Base-by-base conservation (phyloP, 2,329 filamentous ascomycete species). In the Grosmannia serpens region DNA sequence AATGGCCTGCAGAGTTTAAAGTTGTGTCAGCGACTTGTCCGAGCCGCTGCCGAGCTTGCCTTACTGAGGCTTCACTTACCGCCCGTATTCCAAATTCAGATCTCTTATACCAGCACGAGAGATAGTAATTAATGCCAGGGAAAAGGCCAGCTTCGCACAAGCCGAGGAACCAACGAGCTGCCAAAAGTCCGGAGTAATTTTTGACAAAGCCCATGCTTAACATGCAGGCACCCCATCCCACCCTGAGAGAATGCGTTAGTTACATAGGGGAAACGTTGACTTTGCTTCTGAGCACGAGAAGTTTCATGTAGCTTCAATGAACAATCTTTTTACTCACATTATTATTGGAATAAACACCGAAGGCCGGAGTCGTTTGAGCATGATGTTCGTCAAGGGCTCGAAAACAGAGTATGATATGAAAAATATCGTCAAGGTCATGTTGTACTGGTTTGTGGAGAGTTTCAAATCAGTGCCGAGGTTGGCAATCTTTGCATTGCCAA, bases 321-420 rank as follows among this genome's bases (percentile, higher is more conserved):
- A 10, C 31, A 33, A 6, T 6, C 31, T 7, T n/a, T 22, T 1
- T 4, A 80, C 76, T 64, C 81, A 78, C 86, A 96, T 95, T 67
- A 95, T 95, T 35, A 80, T 74, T 2, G 90, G 87, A 58, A 95
- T 83, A 68, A 95, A 96, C 57, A 91, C 73, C 46, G 86, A 89
- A 0, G 91, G 91, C 1, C 84, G 79, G 61, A 89, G 74, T 22
- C 78, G 80, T 73, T 95, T 95, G 60, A 95, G 82, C 27, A 95
- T 71, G 53, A 92, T 75, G 68, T 95, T 95, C 60, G 88, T 90
- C 50, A 91, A 65, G 0, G 84, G 83, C 69, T 94, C 89, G 62
- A 89, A 91, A 38, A 91, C 71, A 2, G 88, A 80, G 69, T 96
- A 96, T 0, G 87, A 90, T 55, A 95, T 78, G 73, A 95, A 95